Evolutionary conservation across 768 basidiomycete species (phyloP).

Genomic region (Auricularia sp.): DNA sequence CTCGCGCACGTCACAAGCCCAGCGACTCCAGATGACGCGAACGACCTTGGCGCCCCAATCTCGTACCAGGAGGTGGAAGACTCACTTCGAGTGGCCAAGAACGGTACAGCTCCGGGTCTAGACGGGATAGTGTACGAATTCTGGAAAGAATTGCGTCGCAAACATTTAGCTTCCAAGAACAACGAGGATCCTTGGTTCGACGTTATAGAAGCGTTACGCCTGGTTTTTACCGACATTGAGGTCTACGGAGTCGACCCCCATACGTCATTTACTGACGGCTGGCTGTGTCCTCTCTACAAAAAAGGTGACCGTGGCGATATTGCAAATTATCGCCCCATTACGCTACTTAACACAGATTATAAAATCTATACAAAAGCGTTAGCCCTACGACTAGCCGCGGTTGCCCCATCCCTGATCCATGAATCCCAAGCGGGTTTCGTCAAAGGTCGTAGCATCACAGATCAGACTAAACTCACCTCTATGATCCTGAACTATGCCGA

Average conservation of each 20-base stretch:
- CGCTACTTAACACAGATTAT: constrained; percentile 9
- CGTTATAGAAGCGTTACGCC: not conserved
- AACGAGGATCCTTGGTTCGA: not conserved
- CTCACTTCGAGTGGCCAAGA: not conserved
- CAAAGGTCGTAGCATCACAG: constrained; percentile 5
- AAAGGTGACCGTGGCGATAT: constrained; percentile 3
- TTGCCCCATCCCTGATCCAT: constrained; percentile 3
- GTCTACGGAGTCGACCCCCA: not conserved
- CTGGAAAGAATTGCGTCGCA: not conserved
- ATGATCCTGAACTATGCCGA: constrained; percentile 4
- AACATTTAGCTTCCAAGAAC: too few species aligned
- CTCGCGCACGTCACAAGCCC: too few species aligned
- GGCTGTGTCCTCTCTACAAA: constrained; percentile 9
- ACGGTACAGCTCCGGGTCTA: not conserved
- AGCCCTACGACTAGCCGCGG: not conserved
- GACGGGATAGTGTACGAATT: not conserved
- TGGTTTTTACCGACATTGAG: not conserved
- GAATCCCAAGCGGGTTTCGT: constrained; percentile 9
- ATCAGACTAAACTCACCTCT: constrained; percentile 8
- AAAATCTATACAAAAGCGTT: constrained; percentile 6
- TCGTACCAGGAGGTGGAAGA: not conserved
- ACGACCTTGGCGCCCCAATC: too few species aligned
- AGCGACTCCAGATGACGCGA: too few species aligned
- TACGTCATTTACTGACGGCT: not conserved
- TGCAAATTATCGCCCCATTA: constrained; percentile 10